phyloP scores from a whole-genome alignment of 2,329 filamentous ascomycete genomes.

The Sarocladiaceae sp. region DNA sequence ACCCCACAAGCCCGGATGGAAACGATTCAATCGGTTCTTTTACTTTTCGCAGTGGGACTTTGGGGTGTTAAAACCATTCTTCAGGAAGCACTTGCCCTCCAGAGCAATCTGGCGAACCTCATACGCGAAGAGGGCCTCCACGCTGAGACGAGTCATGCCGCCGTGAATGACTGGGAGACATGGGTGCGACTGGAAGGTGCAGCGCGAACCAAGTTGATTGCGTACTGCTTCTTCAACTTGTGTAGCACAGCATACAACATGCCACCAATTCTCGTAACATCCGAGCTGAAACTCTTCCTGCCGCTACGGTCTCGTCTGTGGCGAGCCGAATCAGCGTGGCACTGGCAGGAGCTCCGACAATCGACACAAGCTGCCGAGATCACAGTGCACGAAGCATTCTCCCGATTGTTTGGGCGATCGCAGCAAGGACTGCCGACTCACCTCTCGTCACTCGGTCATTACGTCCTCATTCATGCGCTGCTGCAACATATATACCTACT shows the following conservation, averaged over 20 bases:
- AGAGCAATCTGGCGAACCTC: constrained; percentile 51
- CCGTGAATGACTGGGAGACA: constrained; percentile 48
- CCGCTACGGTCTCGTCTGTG: constrained; percentile 51
- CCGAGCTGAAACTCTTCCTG: constrained; percentile 49
- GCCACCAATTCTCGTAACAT: constrained; percentile 50
- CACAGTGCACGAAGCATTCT: constrained; percentile 51
- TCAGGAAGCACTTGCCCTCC: constrained; percentile 52
- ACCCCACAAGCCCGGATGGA: constrained; percentile 54
- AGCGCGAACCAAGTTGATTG: constrained; percentile 53
- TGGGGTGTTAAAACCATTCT: constrained; percentile 57
- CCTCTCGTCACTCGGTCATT: constrained; percentile 58
- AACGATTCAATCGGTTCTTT: constrained; percentile 57
- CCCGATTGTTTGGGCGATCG: constrained; percentile 45
- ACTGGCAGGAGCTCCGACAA: constrained; percentile 53
- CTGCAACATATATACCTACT: constrained; percentile 67
- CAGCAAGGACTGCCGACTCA: constrained; percentile 41
- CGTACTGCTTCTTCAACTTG: constrained; percentile 57
- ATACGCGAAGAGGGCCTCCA: constrained; percentile 52
- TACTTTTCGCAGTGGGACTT: constrained; percentile 54
- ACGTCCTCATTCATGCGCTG: constrained; percentile 64
- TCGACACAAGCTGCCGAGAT: constrained; percentile 44
- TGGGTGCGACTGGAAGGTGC: constrained; percentile 53
- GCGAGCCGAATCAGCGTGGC: constrained; percentile 50
- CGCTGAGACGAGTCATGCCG: constrained; percentile 39
- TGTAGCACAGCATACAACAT: constrained; percentile 58